Base-by-base conservation (phyloP, 768 basidiomycete species). In the Postia placenta region DNA sequence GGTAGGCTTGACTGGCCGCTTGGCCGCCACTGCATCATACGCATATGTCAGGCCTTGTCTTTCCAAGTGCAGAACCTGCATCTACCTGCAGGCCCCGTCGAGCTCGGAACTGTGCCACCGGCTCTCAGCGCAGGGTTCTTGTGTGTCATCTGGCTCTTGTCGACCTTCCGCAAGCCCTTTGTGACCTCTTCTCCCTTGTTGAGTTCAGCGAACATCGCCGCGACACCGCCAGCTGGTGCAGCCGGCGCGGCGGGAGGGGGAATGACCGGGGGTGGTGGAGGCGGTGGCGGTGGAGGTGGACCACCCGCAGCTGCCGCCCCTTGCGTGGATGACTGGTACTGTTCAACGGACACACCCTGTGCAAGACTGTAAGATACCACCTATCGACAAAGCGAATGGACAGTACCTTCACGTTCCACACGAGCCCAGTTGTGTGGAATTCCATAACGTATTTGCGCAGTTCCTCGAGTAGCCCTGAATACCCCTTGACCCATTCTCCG, bases 61-160 rank as follows among this genome's bases (percentile, higher is more conserved):
- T n/a, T n/a, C n/a, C n/a, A n/a, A n/a, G n/a, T n/a, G n/a, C 22
- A 9, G 40, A 4, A 22, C 19, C 5, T 3, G 15, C 7, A 7
- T 23, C 45, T 48, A 56, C 59, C 17, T 17, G 60, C 25, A 3
- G 61, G 25, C 12, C 58, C 49, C 15, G 50, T 42, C 15, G 48
- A 66, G 58, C 64, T 74, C 61, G 74, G 82, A 58, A 73, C 89
- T 20, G 68, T 66, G 27, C 70, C 67, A 12, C 70, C 54, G 14
- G 73, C 79, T 25, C 96, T 72, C 30, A 99, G 69, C 9, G 82
- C 78, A 0, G 96, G 95, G 60, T 99, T 98, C 76, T 99, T 98
- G 74, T 99, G 96, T 2, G 93, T 97, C 93, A 95, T 94, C 66
- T 97, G 87, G 54, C 89, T 93, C 73, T 83, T 87, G 63, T 93